Evolutionary conservation across 805 yeast species (phyloP).

Genomic region (Pichia cephalocereana): DNA sequence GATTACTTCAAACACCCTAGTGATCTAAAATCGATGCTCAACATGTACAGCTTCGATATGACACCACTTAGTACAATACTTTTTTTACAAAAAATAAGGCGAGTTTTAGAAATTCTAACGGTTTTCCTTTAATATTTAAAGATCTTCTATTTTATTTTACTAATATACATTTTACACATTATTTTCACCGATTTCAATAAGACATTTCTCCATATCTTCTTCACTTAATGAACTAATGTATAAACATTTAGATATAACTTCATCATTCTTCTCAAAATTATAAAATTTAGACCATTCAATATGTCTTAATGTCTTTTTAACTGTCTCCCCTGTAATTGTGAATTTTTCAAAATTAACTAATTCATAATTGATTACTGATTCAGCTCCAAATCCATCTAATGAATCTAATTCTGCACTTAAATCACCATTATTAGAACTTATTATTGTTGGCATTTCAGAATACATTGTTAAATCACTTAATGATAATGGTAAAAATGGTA

Average conservation of each 20-base stretch:
- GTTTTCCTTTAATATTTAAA: too few species aligned
- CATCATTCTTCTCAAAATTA: slow-evolving; percentile 43
- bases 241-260: slow-evolving; percentile 72
- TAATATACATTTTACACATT: too few species aligned
- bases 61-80: too few species aligned
- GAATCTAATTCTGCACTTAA: slow-evolving; percentile 6
- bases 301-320: slow-evolving; percentile 65
- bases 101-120: too few species aligned
- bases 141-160: too few species aligned
- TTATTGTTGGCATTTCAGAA: slow-evolving; percentile 47
- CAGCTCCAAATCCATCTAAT: slow-evolving; percentile 6
- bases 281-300: slow-evolving; percentile 81
- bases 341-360: slow-evolving; percentile 73
- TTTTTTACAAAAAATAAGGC: too few species aligned
- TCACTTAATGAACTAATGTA: slow-evolving; percentile 68
- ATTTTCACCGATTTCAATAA: slow-evolving; percentile 10
- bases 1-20: too few species aligned
- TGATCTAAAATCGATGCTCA: too few species aligned
- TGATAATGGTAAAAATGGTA: slow-evolving; percentile 85
- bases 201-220: slow-evolving; percentile 52
- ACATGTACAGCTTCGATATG: too few species aligned
- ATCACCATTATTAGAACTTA: slow-evolving; percentile 18
- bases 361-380: slow-evolving; percentile 23
- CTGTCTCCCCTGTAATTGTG: slow-evolving; percentile 65
- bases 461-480: slow-evolving; percentile 75